Evolutionary conservation across 164 flowering plant genomes (phyloP).

Genomic region (Piper betle): DNA sequence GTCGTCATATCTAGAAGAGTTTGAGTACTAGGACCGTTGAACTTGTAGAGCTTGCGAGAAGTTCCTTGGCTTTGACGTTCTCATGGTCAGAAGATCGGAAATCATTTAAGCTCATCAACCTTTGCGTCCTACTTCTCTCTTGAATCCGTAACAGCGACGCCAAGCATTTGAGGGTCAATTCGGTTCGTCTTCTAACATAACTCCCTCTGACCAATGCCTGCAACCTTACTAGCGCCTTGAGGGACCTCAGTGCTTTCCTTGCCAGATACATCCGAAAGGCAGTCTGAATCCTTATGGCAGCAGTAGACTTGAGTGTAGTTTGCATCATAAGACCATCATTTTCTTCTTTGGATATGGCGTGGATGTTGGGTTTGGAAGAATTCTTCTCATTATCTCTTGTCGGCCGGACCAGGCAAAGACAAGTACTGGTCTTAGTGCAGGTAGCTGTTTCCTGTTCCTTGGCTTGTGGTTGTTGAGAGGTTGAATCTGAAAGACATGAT

Average conservation of each 20-base stretch:
- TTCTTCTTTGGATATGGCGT: background rate
- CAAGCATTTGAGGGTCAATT: conserved; percentile 2
- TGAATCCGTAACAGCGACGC: conserved; percentile 1
- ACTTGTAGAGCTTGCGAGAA: background rate
- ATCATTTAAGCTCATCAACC: background rate
- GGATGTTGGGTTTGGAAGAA: background rate
- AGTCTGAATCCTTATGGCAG: conserved; percentile 2
- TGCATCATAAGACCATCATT: background rate
- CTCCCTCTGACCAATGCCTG: conserved; percentile 4
- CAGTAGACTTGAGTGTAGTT: background rate
- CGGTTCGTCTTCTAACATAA: conserved; percentile 1
- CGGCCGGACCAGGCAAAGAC: background rate
- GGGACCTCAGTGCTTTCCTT: conserved; percentile 3
- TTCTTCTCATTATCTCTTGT: background rate
- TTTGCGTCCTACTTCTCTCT: background rate
- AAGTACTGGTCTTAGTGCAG: background rate
- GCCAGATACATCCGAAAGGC: conserved; percentile 5
- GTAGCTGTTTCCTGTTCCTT: background rate
- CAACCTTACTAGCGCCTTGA: conserved; percentile 1
- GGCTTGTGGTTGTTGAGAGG: background rate
- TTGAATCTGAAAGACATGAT: background rate
- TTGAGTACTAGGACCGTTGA: background rate
- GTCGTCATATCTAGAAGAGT: background rate
- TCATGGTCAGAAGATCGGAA: background rate
- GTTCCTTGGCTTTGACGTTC: background rate